phyloP scores from a whole-genome alignment of 2,329 filamentous ascomycete genomes.

The Aspergillus udagawae region DNA sequence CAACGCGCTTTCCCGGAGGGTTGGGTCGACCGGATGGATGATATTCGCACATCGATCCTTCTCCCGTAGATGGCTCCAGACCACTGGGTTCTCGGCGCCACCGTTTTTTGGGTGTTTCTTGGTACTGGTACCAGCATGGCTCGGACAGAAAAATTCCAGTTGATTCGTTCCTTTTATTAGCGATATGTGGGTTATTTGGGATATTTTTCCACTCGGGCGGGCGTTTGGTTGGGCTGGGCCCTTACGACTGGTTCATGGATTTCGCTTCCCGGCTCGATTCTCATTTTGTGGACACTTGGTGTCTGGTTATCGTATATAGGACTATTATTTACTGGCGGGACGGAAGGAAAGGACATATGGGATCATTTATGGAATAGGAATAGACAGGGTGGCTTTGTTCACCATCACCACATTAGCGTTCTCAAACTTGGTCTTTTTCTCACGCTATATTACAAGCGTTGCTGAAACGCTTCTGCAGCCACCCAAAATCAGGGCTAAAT shows the following conservation, averaged over 20 bases:
- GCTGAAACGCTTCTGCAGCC: neutral
- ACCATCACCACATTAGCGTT: neutral
- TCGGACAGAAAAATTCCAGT: neutral
- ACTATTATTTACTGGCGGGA: neutral
- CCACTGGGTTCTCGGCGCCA: neutral
- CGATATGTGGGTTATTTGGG: neutral
- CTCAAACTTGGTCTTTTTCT: neutral
- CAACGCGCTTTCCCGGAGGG: constrained; percentile 29
- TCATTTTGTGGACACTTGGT: neutral
- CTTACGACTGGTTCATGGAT: neutral
- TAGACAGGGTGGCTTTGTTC: neutral
- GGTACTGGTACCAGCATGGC: neutral
- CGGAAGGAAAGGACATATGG: neutral
- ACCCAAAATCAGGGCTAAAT: neutral
- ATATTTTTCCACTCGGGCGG: neutral
- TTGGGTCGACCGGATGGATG: constrained; percentile 30
- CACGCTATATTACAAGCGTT: neutral
- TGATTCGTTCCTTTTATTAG: neutral
- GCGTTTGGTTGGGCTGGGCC: neutral
- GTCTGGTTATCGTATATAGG: neutral
- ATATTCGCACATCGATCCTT: constrained; percentile 30
- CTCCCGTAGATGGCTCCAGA: constrained; percentile 18
- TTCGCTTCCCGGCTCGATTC: neutral
- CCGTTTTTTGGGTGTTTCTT: neutral
- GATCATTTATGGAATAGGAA: neutral